Base-by-base conservation (phyloP, 2,329 filamentous ascomycete genomes). In the Chaetomium sp. region DNA sequence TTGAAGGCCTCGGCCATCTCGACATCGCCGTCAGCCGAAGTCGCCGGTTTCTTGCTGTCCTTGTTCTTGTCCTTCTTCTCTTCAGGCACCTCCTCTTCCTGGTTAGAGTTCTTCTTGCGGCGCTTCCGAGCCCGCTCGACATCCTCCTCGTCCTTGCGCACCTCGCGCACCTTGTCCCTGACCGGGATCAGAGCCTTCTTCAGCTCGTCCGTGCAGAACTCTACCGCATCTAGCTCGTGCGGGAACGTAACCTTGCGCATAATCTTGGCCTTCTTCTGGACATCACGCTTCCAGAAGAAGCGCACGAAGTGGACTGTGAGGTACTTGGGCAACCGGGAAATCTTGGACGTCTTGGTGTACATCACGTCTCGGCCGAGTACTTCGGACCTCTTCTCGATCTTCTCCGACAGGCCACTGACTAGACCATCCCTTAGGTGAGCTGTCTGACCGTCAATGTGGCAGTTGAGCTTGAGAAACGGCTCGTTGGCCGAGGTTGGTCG, bases 241-340 rank as follows among this genome's bases (percentile, higher is more conserved):
- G 94, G 94, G 75, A 99, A 99, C 0, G 92, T 94, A 64, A 99
- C 95, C 80, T 98, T 99, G 75, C 93, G 91, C 91, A 99, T 94
- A 72, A 99, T 99, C 84, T 99, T 99, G 70, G 94, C 93, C 83
- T 99, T 99, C 82, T 98, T 98, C 78, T 96, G 90, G 3, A 92
- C 93, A 71, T 96, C 92, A 55, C 90, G 88, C 75, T 96, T 94
- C 95, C 95, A 99, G 81, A 94, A 97, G 81, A 99, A 99, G 69
- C 95, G 92, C 63, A 99, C 91, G 76, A 99, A 97, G 78, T 99
- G 95, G 4, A 99, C 92, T 0, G 95, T 95, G 53, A 99, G 84
- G 76, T 99, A 97, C 77, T 97, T 96, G 21, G 95, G 95, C 57
- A 97, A 82, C 23, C 94, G 89, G 12, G 93, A 87, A 72, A 99